These are phyloP conservation scores for Heliamphora exappendiculata DNA, from an alignment of 148 eudicot genomes.

Conservation along the genomic window DNA sequence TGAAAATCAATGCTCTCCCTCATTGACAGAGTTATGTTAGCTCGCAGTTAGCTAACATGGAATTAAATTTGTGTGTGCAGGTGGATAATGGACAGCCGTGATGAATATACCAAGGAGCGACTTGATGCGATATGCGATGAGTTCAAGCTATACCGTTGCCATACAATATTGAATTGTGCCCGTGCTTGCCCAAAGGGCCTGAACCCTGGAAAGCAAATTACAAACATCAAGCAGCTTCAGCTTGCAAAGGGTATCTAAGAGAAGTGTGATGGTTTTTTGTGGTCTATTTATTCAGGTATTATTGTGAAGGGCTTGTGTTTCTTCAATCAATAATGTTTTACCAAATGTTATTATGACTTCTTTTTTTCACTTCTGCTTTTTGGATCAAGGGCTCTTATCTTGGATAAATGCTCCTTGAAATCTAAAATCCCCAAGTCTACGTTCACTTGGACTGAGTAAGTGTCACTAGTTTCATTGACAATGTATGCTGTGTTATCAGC, in stretches of 20 bases:
- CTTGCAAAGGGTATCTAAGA: conserved; percentile 8
- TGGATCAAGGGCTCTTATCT: conserved; percentile 5
- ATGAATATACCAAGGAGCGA: conserved; percentile 88
- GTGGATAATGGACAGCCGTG: conserved; percentile 99
- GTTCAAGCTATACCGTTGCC: conserved; percentile 97
- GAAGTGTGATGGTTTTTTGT: neutral
- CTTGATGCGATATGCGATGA: conserved; percentile 83
- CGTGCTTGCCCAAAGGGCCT: conserved; percentile 96
- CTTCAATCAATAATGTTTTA: conserved; percentile 13
- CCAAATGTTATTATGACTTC: conserved; percentile 8
- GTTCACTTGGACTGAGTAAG: neutral
- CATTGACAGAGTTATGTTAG: too few species aligned
- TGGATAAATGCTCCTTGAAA: conserved; percentile 2
- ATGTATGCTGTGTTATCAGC: neutral
- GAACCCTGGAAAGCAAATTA: conserved; percentile 88
- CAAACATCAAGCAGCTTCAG: conserved; percentile 76
- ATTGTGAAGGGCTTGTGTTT: neutral
- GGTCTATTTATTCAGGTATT: conserved; percentile 2
- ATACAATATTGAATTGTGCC: conserved; percentile 88
- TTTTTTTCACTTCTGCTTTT: conserved; percentile 1
- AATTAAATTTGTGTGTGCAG: conserved; percentile 31
- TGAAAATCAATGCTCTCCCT: too few species aligned
- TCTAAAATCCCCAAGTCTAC: neutral
- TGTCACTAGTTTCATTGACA: neutral
- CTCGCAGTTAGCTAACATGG: neutral